A percentile compares a stretch with the other conserved stretches of the same genome.
phyloP scores from a whole-genome alignment of 768 basidiomycete genomes.

The Macrolepiota dolichaula region DNA sequence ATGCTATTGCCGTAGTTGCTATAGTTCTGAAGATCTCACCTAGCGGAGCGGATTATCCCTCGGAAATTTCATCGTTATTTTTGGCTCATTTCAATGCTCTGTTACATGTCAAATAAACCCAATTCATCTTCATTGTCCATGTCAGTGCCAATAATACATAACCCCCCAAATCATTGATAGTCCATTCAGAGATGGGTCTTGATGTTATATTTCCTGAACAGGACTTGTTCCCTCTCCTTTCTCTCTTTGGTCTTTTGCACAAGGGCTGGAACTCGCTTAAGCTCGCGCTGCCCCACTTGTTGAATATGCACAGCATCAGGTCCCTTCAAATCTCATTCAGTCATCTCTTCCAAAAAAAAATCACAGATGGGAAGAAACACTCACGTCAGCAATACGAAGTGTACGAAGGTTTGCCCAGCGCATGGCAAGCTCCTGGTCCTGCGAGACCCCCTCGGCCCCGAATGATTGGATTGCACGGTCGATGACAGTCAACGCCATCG shows the following conservation, averaged over 20 bases:
- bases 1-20: background rate
- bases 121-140: background rate
- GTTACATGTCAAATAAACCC: background rate
- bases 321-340: constrained; percentile 41
- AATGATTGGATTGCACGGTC: constrained; percentile 96
- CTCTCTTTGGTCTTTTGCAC: constrained; percentile 49
- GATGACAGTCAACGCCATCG: constrained; percentile 82
- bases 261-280: constrained; percentile 70
- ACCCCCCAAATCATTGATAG: background rate
- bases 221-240: constrained; percentile 56
- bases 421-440: constrained; percentile 80
- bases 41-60: background rate
- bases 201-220: constrained; percentile 58
- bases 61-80: background rate
- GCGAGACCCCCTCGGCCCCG: constrained; percentile 94
- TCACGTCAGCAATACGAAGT: constrained; percentile 81
- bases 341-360: constrained; percentile 6
- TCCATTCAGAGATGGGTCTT: constrained; percentile 50
- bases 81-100: background rate
- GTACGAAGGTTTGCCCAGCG: constrained; percentile 83
- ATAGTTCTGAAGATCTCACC: background rate
- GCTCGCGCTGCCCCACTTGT: constrained; percentile 88
- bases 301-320: constrained; percentile 92
- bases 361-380: constrained; percentile 21
- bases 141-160: background rate